Evolutionary conservation across 2,329 filamentous ascomycete genomes (phyloP), one percentile per base, ranked within the genome.

Genomic region (Aureobasidium melanogenum): DNA sequence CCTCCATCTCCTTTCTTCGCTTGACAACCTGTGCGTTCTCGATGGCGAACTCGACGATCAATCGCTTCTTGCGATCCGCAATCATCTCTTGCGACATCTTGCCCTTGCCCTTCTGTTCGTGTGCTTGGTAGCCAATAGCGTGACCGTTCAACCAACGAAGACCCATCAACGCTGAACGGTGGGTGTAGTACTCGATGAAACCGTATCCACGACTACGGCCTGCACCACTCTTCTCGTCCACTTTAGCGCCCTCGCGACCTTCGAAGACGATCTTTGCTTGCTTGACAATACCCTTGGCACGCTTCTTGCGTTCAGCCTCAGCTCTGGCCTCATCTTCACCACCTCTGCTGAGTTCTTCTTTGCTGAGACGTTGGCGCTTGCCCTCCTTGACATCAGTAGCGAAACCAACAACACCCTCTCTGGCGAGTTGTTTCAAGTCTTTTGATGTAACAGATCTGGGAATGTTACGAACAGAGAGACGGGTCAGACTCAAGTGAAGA

Each of bases 191-290:
- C 76, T 99, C 94, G 67, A 99, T 88, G 78, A 99, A 99, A 14
- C 95, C 94, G 72, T 99, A 99, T 5, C 94, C 94, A 72, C 93
- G 84, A 72, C 89, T 94, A 71, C 89, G 84, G 50, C 92, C 92
- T 7, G 86, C 91, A 8, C 89, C 91, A 55, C 80, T 85, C 46
- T 83, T 81, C 75, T 96, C 91, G 9, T 82, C 76, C 15, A 96
- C 85, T 77, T 97, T 97, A 69, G 85, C 85, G 48, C 94, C 94
- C 67, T 94, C 86, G 38, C 84, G 83, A 61, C 88, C 89, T 77
- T 99, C 94, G 69, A 94, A 97, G 39, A 97, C 89, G 60, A 99
- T 84, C 79, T 97, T 99, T 61, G 93, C 88, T 76, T 99, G 94
- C 68, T 85, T 88, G 46, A 99, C 91, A 54, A 99, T 82, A 69